These are phyloP conservation scores for Coemansia interrupta DNA, from an alignment of 192 early-diverging fungal genomes.

Conservation along the genomic window DNA sequence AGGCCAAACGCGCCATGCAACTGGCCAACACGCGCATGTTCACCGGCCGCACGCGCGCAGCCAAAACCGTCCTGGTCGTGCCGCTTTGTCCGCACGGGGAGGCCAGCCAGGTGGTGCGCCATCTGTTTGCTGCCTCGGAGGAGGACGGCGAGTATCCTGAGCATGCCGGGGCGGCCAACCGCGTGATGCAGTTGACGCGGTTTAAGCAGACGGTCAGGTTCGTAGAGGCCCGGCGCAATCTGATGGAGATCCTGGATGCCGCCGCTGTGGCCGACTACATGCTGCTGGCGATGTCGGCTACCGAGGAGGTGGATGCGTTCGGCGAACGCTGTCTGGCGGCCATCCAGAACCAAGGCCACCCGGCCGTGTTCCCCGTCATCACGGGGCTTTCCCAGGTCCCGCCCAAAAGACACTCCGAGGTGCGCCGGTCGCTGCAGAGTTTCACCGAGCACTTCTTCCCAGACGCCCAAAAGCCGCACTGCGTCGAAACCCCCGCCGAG, in stretches of 20 bases:
- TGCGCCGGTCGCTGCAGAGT: conserved; percentile 80
- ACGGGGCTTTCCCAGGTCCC: conserved; percentile 65
- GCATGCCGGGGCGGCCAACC: conserved; percentile 6
- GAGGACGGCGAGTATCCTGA: conserved; percentile 54
- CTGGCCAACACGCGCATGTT: conserved; percentile 73
- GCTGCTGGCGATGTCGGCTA: conserved; percentile 81
- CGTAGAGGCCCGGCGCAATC: conserved; percentile 69
- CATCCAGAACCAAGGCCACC: conserved; percentile 86
- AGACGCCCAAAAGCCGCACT: conserved; percentile 68
- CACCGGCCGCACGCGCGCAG: conserved; percentile 73
- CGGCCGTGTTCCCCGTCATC: conserved; percentile 67
- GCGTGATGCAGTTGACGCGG: conserved; percentile 59
- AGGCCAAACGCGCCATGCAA: conserved; percentile 76
- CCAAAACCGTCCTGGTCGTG: conserved; percentile 88
- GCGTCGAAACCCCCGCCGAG: conserved; percentile 60
- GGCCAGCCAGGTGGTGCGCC: conserved; percentile 45
- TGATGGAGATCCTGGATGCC: conserved; percentile 83
- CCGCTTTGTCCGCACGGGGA: conserved; percentile 81
- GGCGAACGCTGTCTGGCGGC: conserved; percentile 79
- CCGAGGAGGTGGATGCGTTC: conserved; percentile 89
- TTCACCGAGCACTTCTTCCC: conserved; percentile 90
- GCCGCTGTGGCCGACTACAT: conserved; percentile 90
- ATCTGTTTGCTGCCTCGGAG: conserved; percentile 54
- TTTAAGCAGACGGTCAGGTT: conserved; percentile 92
- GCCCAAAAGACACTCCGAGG: conserved; percentile 64